Base-by-base conservation (phyloP, 495 filamentous ascomycete species). In the Aspergillus cristatus region DNA sequence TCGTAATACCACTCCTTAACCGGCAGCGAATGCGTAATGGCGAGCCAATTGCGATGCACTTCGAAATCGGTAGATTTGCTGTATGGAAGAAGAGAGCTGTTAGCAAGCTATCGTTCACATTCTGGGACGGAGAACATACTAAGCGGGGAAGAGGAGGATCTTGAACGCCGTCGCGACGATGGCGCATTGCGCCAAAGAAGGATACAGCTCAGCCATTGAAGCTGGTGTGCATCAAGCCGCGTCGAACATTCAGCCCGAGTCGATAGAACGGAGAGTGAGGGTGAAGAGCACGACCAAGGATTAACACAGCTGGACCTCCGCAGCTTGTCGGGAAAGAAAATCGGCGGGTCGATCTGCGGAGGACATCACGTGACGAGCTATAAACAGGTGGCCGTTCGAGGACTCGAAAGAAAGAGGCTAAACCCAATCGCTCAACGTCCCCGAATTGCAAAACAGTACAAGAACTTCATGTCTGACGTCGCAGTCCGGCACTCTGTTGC, bases 1-100 rank as follows among this genome's bases (percentile, higher is more conserved):
- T 98, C 91, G 50, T 79, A 91, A 66, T 96, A 96, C 90, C 90
- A 98, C 52, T 91, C 72, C 65, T 84, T 75, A 25, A 87, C 67
- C 1, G 91, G 86, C 22, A 94, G 68, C 17, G 83, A 94, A 63
- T 93, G 72, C 2, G 91, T 94, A 38, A 95, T 84, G 38, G 91
- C 90, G 18, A 98, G 74, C 91, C 91, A 98, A 64, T 96, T 97
- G 37, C 91, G 81, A 60, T 97, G 91, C 37, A 96, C 91, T 56
- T 97, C 91, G 50, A 96, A 98, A 57, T 98, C 91, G 43, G 90
- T 97, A n/a, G 91, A 96, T 69, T 91, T 96, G 68, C 91, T 97
- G 46, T 31, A 24, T 4, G 20, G 8, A 24, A 24, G 18, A 15
- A 17, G 16, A 20, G 38, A 14, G 20, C 15, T 35, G 28, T 4